These are phyloP conservation scores for Xylaria sp. DNA, from an alignment of 2,329 filamentous ascomycete genomes.

Conservation along the genomic window DNA sequence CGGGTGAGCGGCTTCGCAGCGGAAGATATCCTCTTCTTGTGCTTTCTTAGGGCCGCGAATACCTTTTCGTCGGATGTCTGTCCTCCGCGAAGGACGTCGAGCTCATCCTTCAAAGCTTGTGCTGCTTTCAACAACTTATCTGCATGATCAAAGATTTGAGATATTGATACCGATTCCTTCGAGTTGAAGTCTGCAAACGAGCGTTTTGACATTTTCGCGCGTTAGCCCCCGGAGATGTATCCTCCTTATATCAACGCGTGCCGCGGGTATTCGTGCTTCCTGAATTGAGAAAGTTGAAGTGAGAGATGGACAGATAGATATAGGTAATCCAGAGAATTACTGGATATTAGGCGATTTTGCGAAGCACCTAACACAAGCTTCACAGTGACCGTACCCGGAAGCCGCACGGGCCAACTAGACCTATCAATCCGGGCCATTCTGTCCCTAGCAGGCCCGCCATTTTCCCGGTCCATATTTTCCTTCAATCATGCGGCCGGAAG, in stretches of 20 bases:
- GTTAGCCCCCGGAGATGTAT: not conserved
- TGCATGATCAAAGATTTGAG: slow-evolving; percentile 38
- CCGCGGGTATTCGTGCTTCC: too few species aligned
- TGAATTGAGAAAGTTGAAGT: too few species aligned
- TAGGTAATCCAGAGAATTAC: too few species aligned
- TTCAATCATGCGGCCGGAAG: too few species aligned
- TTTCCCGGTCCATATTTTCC: too few species aligned
- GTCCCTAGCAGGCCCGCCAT: too few species aligned
- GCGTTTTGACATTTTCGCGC: slow-evolving; percentile 44
- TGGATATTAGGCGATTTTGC: too few species aligned
- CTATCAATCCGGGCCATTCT: too few species aligned
- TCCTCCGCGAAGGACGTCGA: slow-evolving; percentile 28
- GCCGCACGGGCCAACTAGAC: too few species aligned
- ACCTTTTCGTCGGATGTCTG: slow-evolving; percentile 17
- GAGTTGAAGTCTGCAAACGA: slow-evolving; percentile 32
- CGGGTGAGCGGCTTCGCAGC: slow-evolving; percentile 23
- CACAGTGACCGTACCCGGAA: too few species aligned
- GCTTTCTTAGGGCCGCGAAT: slow-evolving; percentile 23
- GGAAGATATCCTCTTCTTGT: slow-evolving; percentile 30
- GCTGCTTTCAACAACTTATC: slow-evolving; percentile 45
- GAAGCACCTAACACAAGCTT: too few species aligned
- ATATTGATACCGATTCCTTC: slow-evolving; percentile 33
- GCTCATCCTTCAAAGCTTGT: slow-evolving; percentile 39
- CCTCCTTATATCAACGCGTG: not conserved
- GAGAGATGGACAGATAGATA: too few species aligned